Base-by-base conservation (phyloP, 1,284 basidiomycete genomes). In the Puccinia hordei region DNA sequence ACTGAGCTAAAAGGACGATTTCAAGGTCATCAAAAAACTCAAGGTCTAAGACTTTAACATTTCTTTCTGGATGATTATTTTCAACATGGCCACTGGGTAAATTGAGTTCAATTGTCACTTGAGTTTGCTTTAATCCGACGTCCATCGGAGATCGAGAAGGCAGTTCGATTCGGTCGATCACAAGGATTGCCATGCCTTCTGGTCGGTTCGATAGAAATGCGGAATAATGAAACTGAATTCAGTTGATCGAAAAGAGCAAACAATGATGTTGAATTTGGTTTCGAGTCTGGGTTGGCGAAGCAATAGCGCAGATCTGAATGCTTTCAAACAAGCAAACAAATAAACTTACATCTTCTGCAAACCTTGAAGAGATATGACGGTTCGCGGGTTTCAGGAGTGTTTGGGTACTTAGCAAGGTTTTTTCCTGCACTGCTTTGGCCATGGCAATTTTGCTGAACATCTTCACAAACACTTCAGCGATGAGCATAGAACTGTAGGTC, bases 1-100 rank as follows among this genome's bases (percentile, higher is more conserved):
- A 22, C 68, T 79, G 66, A 17, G 46, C 68, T 35, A 79, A 63
- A 44, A 72, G 38, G 12, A 79, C 68, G 6, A 79, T 30, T 63
- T 79, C 77, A 35, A 61, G 22, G 63, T 72, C 66, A 63, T 79
- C 77, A 44, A 79, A 79, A 57, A 79, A 79, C 22, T 61, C 68
- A 10, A 79, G 12, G 38, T 79, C 77, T 4, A 79, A 44, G 44
- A 72, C 44, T 44, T 49, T 46, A 27, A 79, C 53, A 22, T 1
- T 22, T 46, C 71, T 73, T 33, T 55, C 46, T 8, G 65, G 13
- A 55, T 78, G 46, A 15, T 68, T 66, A 8, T 69, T 44, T 44
- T 65, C 49, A 46, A 68, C 24, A 49, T 49, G 27, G 2, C 41
- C 27, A n/a, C 41, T 49, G 24, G 66, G 66, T n/a, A 68, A 68